Evolutionary conservation across 169 alveolate species (phyloP), one percentile per base, ranked within the genome.

Genomic region (Cytauxzoon felis): DNA sequence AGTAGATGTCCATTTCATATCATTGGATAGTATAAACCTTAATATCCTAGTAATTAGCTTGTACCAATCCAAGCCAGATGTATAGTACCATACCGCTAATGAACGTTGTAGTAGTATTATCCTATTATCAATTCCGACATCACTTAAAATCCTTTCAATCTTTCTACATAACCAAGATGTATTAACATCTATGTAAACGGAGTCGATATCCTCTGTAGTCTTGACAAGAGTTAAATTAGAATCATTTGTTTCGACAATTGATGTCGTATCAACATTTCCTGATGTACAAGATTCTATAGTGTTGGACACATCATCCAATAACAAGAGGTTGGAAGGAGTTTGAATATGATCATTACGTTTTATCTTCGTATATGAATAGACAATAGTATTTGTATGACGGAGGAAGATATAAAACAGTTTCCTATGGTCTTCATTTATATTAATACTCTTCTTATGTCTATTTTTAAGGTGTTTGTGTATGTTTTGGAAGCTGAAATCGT

Each of bases 101-200:
- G 84, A 43, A 16, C 70, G 18, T 27, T 63, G 68, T 34, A 73
- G 45, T 29, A 73, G 52, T 26, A 62, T 51, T 21, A 73, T 63
- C 27, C 67, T 53, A 41, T 45, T 73, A 33, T 73, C 78, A 16
- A 58, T 33, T 4, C n/a, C 23, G 67, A 45, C 27, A n/a, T 4
- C 27, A 18, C 24, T 52, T 27, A 73, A 33, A 1, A 43, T 19
- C 16, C 40, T 50, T 19, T 53, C 34, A 0, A 73, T 54, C 24
- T 63, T 52, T n/a, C 65, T 66, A 18, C 78, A 73, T 41, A 73
- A 18, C 36, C 51, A 47, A 16, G 63, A 71, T 13, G 34, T 49
- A 1, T 33, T 53, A 7, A 58, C n/a, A 24, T 63, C 34, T n/a
- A 13, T 48, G 13, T n/a, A n/a, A n/a, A n/a, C n/a, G n/a, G n/a